Evolutionary conservation across 148 eudicot genomes (phyloP).

Genomic region (Diospyros kaki): DNA sequence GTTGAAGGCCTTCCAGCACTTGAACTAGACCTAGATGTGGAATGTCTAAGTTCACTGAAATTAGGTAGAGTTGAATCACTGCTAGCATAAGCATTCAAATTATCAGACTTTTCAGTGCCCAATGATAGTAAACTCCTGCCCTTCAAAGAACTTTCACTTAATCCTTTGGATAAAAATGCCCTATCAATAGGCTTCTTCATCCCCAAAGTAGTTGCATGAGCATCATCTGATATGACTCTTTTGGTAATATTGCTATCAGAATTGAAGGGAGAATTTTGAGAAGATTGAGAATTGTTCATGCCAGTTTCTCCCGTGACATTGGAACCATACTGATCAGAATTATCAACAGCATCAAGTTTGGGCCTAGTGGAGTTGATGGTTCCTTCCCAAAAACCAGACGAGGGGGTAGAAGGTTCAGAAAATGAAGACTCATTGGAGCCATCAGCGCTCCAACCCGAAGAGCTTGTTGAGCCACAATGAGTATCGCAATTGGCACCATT

Average conservation of each 20-base stretch:
- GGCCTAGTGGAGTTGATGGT: conserved; percentile 34
- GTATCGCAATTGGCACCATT: conserved; percentile 21
- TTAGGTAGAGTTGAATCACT: conserved; percentile 14
- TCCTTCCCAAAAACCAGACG: conserved; percentile 78
- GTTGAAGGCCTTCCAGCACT: conserved; percentile 11
- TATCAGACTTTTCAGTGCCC: conserved; percentile 19
- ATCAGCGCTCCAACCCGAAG: conserved; percentile 35
- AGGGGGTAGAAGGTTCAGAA: conserved; percentile 40
- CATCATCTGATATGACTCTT: conserved; percentile 14
- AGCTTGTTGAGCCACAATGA: conserved; percentile 17
- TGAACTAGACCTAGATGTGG: conserved; percentile 12
- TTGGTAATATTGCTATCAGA: conserved; percentile 15
- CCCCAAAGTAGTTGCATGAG: conserved; percentile 18
- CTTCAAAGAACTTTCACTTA: conserved; percentile 13
- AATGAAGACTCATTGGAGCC: conserved; percentile 33
- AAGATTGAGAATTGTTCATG: conserved; percentile 12
- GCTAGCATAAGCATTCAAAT: conserved; percentile 14
- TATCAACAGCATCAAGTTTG: conserved; percentile 23
- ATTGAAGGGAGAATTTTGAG: conserved; percentile 15
- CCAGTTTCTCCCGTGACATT: conserved; percentile 22
- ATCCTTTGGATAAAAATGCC: conserved; percentile 22
- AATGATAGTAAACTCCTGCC: conserved; percentile 18
- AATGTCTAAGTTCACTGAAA: conserved; percentile 19
- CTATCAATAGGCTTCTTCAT: conserved; percentile 26
- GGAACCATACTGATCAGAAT: conserved; percentile 17